Conservation (phyloP, 1,284 basidiomycete species). For the Athelia sp. region DNA sequence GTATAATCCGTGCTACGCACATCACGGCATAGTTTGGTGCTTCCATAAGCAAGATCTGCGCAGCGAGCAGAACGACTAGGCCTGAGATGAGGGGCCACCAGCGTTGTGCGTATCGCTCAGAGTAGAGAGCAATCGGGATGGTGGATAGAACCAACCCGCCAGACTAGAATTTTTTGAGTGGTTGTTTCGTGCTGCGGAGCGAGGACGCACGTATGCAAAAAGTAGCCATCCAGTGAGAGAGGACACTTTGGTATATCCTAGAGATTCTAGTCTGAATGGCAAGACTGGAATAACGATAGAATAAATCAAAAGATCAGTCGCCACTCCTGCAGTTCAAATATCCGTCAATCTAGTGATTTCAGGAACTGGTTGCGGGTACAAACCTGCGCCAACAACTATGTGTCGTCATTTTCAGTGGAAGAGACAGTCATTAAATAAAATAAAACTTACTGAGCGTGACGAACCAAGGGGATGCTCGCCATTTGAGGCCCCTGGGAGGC, state of each 20-base stretch:
- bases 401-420: not conserved
- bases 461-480: slow-evolving; percentile 27
- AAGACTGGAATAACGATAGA: slow-evolving; percentile 71
- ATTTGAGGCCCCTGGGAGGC: slow-evolving; percentile 15
- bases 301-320: slow-evolving; percentile 62
- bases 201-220: slow-evolving; percentile 41
- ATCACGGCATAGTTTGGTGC: slow-evolving; percentile 67
- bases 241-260: slow-evolving; percentile 52
- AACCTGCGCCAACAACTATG: slow-evolving; percentile 32
- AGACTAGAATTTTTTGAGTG: slow-evolving; percentile 28
- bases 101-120: slow-evolving; percentile 56
- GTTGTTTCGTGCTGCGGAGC: not conserved
- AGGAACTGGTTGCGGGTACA: slow-evolving; percentile 7
- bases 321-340: slow-evolving; percentile 42
- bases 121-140: slow-evolving; percentile 62
- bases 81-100: slow-evolving; percentile 57
- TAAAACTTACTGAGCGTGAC: slow-evolving; percentile 16
- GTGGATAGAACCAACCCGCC: slow-evolving; percentile 50
- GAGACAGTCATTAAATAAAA: too few species aligned
- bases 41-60: slow-evolving; percentile 74
- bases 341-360: not conserved
- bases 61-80: slow-evolving; percentile 48
- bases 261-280: slow-evolving; percentile 62
- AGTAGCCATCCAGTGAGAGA: slow-evolving; percentile 65
- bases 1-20: slow-evolving; percentile 67